Percentiles rank a stretch among this genome's conserved stretches.
These are phyloP conservation scores for Penicillium parvum DNA, from an alignment of 495 filamentous ascomycete species.

Conservation along the genomic window DNA sequence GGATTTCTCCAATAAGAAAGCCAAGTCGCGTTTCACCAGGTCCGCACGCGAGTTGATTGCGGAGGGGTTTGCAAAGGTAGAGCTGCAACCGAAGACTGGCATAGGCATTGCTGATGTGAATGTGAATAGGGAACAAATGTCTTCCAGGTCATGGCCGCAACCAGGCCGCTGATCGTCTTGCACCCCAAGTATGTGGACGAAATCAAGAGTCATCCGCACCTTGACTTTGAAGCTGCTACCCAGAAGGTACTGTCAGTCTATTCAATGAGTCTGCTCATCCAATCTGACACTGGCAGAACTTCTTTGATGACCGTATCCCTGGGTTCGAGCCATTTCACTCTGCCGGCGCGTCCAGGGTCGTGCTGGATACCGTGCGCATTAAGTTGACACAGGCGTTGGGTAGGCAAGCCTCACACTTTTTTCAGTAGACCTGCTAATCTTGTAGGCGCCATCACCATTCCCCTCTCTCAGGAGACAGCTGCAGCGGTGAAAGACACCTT, in stretches of 20 bases:
- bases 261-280: too few relatives aligned
- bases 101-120: background rate
- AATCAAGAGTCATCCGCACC: constrained; percentile 39
- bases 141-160: constrained; percentile 37
- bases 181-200: constrained; percentile 48
- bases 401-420: constrained; percentile 7
- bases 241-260: too few relatives aligned
- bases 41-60: constrained; percentile 23
- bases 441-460: constrained; percentile 34
- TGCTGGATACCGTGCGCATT: constrained; percentile 34
- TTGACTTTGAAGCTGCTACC: constrained; percentile 38
- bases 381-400: constrained; percentile 47
- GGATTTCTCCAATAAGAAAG: constrained; percentile 31
- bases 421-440: too few relatives aligned
- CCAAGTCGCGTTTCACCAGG: constrained; percentile 21
- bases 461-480: constrained; percentile 42
- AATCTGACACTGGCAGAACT: constrained; percentile 30
- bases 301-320: constrained; percentile 36
- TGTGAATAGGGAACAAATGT: constrained; percentile 22
- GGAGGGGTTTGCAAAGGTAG: constrained; percentile 32
- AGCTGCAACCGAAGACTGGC: too few relatives aligned
- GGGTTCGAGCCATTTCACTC: constrained; percentile 44
- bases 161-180: constrained; percentile 36
- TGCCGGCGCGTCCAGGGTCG: constrained; percentile 25
- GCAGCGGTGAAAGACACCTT: constrained; percentile 35